A percentile compares a stretch with the other conserved stretches of the same genome.
Conservation (phyloP, 805 yeast genomes). For the Yamadazyma paraphyllophila region DNA sequence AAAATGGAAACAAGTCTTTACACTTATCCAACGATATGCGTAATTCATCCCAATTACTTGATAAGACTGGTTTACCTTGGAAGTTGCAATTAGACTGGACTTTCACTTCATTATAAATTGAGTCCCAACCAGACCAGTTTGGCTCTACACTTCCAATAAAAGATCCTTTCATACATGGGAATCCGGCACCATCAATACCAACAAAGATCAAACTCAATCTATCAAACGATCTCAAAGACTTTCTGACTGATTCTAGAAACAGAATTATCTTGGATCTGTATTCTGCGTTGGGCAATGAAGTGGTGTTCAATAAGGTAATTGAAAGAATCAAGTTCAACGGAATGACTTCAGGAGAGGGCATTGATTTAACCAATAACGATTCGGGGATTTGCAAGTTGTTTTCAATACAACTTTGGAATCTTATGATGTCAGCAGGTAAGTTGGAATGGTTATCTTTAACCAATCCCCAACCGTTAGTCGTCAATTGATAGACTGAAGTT, state of each 20-base stretch:
- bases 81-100: constrained; percentile 20
- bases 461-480: constrained; percentile 50
- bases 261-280: constrained; percentile 24
- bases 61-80: constrained; percentile 13
- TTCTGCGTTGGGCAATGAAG: constrained; percentile 22
- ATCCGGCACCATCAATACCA: constrained; percentile 45
- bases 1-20: constrained; percentile 25
- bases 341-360: constrained; percentile 38
- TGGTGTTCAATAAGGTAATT: constrained; percentile 37
- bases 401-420: constrained; percentile 34
- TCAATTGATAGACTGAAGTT: constrained; percentile 40
- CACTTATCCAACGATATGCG: constrained; percentile 26
- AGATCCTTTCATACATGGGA: constrained; percentile 36
- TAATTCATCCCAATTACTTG: constrained; percentile 21
- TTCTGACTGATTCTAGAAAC: constrained; percentile 24
- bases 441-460: constrained; percentile 26
- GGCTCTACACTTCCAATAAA: constrained; percentile 46
- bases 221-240: constrained; percentile 35
- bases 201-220: constrained; percentile 47
- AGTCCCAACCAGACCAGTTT: constrained; percentile 51
- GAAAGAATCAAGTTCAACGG: constrained; percentile 44
- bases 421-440: constrained; percentile 40
- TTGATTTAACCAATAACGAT: constrained; percentile 32
- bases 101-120: constrained; percentile 36
- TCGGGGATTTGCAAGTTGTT: constrained; percentile 44